A percentile compares a stretch with the other conserved stretches of the same genome.
Conservation (phyloP, 495 filamentous ascomycete genomes). For the Thermothielavioides terrestris region DNA sequence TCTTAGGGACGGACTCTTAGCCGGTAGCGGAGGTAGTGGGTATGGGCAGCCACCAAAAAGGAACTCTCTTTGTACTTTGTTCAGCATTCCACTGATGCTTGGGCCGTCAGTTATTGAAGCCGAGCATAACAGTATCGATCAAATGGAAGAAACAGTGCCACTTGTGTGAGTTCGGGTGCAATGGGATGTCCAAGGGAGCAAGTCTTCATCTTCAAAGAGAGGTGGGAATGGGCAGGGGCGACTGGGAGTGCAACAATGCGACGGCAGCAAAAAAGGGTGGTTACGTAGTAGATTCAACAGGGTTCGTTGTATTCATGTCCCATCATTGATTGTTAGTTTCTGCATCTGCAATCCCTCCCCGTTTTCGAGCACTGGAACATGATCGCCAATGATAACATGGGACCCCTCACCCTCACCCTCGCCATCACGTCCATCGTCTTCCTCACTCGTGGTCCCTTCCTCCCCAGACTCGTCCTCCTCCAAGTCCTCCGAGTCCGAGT, state of each 20-base stretch:
- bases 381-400: conserved; percentile 7
- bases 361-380: background rate
- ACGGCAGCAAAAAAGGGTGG: background rate
- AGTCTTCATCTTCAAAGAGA: too few species aligned
- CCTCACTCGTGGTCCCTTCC: conserved; percentile 37
- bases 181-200: too few species aligned
- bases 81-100: conserved; percentile 18
- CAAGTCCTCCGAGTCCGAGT: conserved; percentile 16
- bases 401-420: conserved; percentile 21
- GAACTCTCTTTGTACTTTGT: conserved; percentile 23
- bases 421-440: too few species aligned
- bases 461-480: conserved; percentile 48
- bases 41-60: conserved; percentile 17
- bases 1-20: conserved; percentile 21
- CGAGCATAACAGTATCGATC: conserved; percentile 19
- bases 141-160: conserved; percentile 11
- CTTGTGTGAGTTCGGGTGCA: background rate
- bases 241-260: background rate
- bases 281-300: background rate
- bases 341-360: conserved; percentile 17
- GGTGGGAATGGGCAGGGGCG: too few species aligned
- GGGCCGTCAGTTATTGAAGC: conserved; percentile 15
- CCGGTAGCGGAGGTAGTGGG: conserved; percentile 15
- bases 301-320: conserved; percentile 13
- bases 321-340: conserved; percentile 18